Evolutionary conservation across 1,284 basidiomycete species (phyloP).

Genomic region (Ustilago loliicola): DNA sequence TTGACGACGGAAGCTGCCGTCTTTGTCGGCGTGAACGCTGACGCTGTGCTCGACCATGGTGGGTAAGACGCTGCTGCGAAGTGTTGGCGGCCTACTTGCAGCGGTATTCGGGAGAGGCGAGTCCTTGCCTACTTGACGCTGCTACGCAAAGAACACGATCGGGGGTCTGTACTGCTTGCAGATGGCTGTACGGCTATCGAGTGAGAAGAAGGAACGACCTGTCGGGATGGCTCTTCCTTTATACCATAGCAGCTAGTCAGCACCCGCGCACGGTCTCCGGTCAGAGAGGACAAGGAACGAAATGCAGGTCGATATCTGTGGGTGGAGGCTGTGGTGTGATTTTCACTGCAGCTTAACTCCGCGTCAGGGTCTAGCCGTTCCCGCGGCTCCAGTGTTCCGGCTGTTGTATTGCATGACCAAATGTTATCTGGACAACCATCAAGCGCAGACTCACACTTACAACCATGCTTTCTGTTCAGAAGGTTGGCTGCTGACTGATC

Average conservation of each 20-base stretch:
- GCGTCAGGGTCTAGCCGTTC: background rate
- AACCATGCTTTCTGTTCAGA: background rate
- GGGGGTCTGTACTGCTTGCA: background rate
- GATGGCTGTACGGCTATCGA: background rate
- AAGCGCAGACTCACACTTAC: too few species aligned
- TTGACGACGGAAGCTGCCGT: slow-evolving; percentile 85
- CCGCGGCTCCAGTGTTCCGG: too few species aligned
- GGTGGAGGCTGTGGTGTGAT: slow-evolving; percentile 12
- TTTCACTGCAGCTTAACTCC: slow-evolving; percentile 15
- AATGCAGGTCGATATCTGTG: background rate
- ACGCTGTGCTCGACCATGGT: slow-evolving; percentile 46
- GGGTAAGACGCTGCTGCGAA: background rate
- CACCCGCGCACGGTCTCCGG: slow-evolving; percentile 12
- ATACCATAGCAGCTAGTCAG: background rate
- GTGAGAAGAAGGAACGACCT: background rate
- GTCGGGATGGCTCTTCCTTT: background rate
- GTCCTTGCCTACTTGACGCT: background rate
- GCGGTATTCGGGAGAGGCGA: background rate
- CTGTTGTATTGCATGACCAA: too few species aligned
- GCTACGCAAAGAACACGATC: background rate
- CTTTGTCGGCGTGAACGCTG: slow-evolving; percentile 69
- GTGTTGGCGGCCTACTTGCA: background rate
- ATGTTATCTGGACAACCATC: too few species aligned
- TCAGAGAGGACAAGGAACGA: background rate
- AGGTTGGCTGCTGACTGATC: background rate